These are phyloP conservation scores for Hericium rajendrae DNA, from an alignment of 768 basidiomycete genomes.

Conservation along the genomic window DNA sequence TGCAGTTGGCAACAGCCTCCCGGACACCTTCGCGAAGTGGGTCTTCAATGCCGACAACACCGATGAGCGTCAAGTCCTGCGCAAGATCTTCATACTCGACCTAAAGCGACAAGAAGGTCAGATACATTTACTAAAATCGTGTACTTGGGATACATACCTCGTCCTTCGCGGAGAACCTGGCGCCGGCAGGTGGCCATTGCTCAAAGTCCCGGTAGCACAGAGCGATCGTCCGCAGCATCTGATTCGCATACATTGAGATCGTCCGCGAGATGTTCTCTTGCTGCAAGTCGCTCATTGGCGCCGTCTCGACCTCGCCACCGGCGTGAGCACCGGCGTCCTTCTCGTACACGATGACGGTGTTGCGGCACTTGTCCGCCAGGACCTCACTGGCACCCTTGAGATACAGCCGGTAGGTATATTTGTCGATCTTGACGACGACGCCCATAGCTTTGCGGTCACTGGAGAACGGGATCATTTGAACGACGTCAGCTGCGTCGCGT, in stretches of 20 bases:
- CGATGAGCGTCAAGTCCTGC: conserved; percentile 71
- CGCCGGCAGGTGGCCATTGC: conserved; percentile 68
- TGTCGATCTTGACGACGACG: conserved; percentile 58
- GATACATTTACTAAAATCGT: background rate
- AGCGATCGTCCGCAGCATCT: conserved; percentile 89
- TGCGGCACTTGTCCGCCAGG: conserved; percentile 63
- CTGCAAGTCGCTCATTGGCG: conserved; percentile 53
- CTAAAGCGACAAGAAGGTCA: conserved; percentile 23
- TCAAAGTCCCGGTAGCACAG: conserved; percentile 86
- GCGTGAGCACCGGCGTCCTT: conserved; percentile 18
- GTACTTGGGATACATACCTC: conserved; percentile 33
- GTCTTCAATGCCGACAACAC: conserved; percentile 92
- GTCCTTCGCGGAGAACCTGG: conserved; percentile 30
- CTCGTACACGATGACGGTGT: conserved; percentile 62
- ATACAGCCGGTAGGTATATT: conserved; percentile 57
- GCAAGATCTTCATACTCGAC: conserved; percentile 63
- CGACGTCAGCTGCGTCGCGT: conserved; percentile 48
- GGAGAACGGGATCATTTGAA: conserved; percentile 91
- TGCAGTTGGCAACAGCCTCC: conserved; percentile 81
- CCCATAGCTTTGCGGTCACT: conserved; percentile 94
- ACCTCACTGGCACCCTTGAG: conserved; percentile 95
- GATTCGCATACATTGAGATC: conserved; percentile 97
- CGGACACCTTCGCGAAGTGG: conserved; percentile 86
- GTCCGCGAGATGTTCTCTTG: conserved; percentile 82
- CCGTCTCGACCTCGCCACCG: conserved; percentile 39